Evolutionary conservation across 495 filamentous ascomycete species (phyloP).

Genomic region (Penicillium psychrofluorescens): DNA sequence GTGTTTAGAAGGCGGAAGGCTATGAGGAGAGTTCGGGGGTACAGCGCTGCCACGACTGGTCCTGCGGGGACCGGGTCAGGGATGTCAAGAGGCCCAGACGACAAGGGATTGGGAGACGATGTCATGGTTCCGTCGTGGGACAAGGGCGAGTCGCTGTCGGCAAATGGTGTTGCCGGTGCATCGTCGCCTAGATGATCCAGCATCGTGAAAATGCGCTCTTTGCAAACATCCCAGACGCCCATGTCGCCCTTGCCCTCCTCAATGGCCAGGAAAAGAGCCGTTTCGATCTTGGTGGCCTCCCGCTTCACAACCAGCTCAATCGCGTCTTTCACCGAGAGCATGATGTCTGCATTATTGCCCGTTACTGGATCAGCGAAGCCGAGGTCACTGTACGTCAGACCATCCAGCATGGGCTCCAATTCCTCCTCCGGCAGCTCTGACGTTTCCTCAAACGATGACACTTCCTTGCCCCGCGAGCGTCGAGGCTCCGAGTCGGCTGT

Average conservation of each 20-base stretch:
- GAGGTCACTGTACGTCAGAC: constrained; percentile 7
- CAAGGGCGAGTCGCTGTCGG: too few species aligned
- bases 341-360: background rate
- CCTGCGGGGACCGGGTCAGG: constrained; percentile 33
- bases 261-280: constrained; percentile 18
- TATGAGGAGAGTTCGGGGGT: constrained; percentile 55
- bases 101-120: background rate
- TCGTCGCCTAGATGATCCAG: constrained; percentile 32
- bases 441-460: background rate
- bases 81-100: constrained; percentile 16
- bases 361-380: constrained; percentile 15
- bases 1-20: constrained; percentile 58
- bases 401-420: background rate
- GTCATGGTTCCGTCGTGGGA: too few species aligned
- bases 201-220: constrained; percentile 61
- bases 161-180: constrained; percentile 3
- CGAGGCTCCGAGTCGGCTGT: background rate
- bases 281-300: constrained; percentile 21
- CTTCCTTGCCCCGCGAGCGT: too few species aligned
- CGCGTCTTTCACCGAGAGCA: constrained; percentile 15
- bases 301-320: constrained; percentile 20
- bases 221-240: constrained; percentile 65
- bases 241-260: constrained; percentile 50
- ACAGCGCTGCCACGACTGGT: constrained; percentile 56
- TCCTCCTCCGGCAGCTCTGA: too few species aligned